These are phyloP conservation scores for Zoysia pacifica DNA, from an alignment of 176 grass and related monocot species.

Conservation along the genomic window DNA sequence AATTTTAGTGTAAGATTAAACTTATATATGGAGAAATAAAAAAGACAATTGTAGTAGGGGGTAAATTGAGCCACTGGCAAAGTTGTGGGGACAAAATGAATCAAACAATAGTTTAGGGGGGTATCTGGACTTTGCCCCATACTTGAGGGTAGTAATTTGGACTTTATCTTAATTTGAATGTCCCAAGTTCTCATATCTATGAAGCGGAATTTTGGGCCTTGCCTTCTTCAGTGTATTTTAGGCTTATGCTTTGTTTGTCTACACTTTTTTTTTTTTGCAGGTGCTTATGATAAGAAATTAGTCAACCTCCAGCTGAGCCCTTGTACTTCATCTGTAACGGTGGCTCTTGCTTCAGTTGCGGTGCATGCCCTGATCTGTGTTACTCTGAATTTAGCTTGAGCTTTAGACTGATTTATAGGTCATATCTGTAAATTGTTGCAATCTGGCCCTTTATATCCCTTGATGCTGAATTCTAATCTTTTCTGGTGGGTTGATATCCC, in stretches of 20 bases:
- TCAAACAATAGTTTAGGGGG: no score
- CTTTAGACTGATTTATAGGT: conserved; percentile 47
- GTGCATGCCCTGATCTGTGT: conserved; percentile 10
- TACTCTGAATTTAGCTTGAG: conserved; percentile 40
- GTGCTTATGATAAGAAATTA: background rate
- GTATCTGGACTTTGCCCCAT: no score
- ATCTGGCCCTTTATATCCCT: conserved; percentile 35
- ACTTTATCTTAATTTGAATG: no score
- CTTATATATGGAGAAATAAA: no score
- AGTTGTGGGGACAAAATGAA: no score
- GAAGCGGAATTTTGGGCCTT: background rate
- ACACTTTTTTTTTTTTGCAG: conserved; percentile 18
- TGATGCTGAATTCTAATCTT: conserved; percentile 9
- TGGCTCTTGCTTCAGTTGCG: background rate
- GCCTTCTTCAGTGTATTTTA: background rate
- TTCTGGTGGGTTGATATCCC: background rate
- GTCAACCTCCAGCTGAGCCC: conserved; percentile 4
- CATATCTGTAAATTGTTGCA: conserved; percentile 40
- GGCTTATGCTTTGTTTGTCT: background rate
- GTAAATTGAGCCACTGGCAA: no score
- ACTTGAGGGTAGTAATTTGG: no score
- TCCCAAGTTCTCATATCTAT: no score
- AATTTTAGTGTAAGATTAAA: no score
- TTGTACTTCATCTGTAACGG: background rate
- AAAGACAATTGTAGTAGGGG: no score